Percentiles rank a stretch among this genome's conserved stretches.
phyloP scores from a whole-genome alignment of 495 filamentous ascomycete species.

The Penicillium alfredii region DNA sequence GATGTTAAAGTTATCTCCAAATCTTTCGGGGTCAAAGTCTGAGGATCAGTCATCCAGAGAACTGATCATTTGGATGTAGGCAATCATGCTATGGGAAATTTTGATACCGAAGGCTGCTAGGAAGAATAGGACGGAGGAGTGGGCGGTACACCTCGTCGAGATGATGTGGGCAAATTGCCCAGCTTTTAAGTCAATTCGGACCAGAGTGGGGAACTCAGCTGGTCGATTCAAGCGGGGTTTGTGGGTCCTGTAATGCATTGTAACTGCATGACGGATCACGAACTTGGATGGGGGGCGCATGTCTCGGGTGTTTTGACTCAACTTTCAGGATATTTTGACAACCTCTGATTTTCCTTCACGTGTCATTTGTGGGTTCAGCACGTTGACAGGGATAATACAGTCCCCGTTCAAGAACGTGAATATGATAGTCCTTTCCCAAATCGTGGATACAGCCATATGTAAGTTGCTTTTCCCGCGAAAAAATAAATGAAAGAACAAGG shows the following conservation, averaged over 20 bases:
- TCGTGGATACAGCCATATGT: background rate
- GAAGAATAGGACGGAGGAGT: background rate
- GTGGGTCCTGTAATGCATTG: background rate
- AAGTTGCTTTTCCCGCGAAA: background rate
- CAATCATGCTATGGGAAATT: background rate
- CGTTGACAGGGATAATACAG: background rate
- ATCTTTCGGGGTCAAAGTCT: background rate
- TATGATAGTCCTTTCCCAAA: background rate
- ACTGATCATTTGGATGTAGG: background rate
- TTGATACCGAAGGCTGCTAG: background rate
- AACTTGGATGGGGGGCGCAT: constrained; percentile 1
- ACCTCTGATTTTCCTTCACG: background rate
- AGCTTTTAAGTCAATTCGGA: background rate
- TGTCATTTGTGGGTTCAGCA: background rate
- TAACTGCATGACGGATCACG: background rate
- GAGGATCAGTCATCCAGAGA: background rate
- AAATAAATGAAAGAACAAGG: background rate
- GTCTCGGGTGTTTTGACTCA: background rate
- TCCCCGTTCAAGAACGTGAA: background rate
- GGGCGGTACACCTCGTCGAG: background rate
- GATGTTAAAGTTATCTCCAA: constrained; percentile 1
- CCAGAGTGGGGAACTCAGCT: background rate
- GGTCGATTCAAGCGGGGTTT: background rate
- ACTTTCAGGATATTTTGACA: background rate
- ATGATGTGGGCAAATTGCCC: background rate